Percentiles rank a stretch among this genome's conserved stretches.
Conservation (phyloP, 2,329 filamentous ascomycete species). For the Falciphora oryzae region DNA sequence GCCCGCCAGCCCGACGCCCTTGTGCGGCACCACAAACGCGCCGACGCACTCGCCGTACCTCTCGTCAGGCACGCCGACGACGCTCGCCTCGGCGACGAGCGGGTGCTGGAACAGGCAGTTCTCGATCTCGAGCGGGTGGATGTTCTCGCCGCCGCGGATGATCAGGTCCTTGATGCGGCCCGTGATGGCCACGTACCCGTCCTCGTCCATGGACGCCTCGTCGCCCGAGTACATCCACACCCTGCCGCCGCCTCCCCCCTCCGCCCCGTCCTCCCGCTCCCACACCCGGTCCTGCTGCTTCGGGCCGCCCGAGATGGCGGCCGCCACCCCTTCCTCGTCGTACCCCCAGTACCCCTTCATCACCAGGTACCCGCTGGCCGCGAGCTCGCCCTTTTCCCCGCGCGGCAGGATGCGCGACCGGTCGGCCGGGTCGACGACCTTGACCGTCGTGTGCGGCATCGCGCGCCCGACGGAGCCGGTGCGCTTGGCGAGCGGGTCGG, state of each 20-base stretch:
- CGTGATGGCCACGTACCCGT: constrained; percentile 84
- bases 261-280: constrained; percentile 1
- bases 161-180: constrained; percentile 93
- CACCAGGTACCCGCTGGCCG: constrained; percentile 75
- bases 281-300: constrained; percentile 5
- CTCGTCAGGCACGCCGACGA: constrained; percentile 78
- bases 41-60: constrained; percentile 81
- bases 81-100: constrained; percentile 67
- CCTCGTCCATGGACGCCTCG: constrained; percentile 75
- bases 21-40: constrained; percentile 65
- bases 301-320: constrained; percentile 7
- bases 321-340: constrained; percentile 9
- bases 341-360: constrained; percentile 85
- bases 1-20: constrained; percentile 24
- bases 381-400: constrained; percentile 71
- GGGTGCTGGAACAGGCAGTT: constrained; percentile 74
- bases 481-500: constrained; percentile 67
- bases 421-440: constrained; percentile 69
- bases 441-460: constrained; percentile 71
- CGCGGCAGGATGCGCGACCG: constrained; percentile 53
- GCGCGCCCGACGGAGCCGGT: constrained; percentile 72
- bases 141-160: constrained; percentile 92
- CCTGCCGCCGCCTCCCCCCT: constrained; percentile 35
- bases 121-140: constrained; percentile 89
- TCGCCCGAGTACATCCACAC: constrained; percentile 93